Evolutionary conservation across 768 basidiomycete genomes (phyloP), one percentile per base, ranked within the genome.

Genomic region (Strobilomyces echinocephalus): DNA sequence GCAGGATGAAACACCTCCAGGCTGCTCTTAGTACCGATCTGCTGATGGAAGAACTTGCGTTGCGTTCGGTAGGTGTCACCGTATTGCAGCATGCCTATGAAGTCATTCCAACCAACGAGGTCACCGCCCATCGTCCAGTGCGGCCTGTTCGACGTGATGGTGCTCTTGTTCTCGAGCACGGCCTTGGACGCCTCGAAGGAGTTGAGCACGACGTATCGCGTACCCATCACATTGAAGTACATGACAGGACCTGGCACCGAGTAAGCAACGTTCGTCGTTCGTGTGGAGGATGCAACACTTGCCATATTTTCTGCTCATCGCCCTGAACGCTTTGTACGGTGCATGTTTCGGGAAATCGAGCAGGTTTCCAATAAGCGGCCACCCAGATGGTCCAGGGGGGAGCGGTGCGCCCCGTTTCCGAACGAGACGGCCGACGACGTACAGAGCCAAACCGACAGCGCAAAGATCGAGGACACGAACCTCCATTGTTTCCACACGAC

Each of bases 161-260:
- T 33, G 3, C 56, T 51, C 36, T 52, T 49, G 43, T 58, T 62
- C 11, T 50, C 56, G 8, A 62, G 49, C 2, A 62, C 16, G 14
- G 60, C 54, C 15, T 30, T 38, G 18, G n/a, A 31, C 3, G 71
- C 73, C 55, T 76, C 68, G 54, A 74, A 54, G 59, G 73, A 72
- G 63, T 76, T 80, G 43, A 83, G 65, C 49, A 82, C 69, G 42
- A 84, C 30, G 6, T 30, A 30, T 9, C 30, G 30, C 30, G 30
- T 30, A 9, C 30, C 30, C 30, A 28, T 28, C 4, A 28, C 28
- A 28, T 28, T 28, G 28, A 28, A 28, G 28, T 28, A 28, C 28
- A 28, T 28, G 28, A 28, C 28, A 28, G 28, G 28, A 28, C 28
- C 28, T 28, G 28, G 28, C n/a, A 28, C 28, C 28, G 4, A 28